Evolutionary conservation across 257 asterid species (phyloP).

Genomic region (Nicotiana benthamiana): DNA sequence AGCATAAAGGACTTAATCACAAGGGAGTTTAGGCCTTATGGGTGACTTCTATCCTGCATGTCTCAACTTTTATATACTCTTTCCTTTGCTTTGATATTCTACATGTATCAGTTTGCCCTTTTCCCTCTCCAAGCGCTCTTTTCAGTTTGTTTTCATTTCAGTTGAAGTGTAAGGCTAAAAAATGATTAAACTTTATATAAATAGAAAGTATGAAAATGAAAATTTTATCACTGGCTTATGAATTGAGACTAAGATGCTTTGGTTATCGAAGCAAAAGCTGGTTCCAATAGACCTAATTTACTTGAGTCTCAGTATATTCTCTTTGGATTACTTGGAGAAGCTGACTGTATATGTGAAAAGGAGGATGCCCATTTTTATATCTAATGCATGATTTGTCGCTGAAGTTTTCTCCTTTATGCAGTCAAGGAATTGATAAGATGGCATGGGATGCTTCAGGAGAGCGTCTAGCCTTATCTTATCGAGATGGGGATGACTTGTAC

Average conservation of each 20-base stretch:
- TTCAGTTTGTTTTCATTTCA: neutral
- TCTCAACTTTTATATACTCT: neutral
- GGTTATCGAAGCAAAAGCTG: neutral
- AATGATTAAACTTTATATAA: too few species aligned
- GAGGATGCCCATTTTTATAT: too few species aligned
- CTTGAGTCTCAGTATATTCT: too few species aligned
- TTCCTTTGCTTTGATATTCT: neutral
- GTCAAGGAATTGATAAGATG: conserved; percentile 74
- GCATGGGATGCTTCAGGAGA: conserved; percentile 99
- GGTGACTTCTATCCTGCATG: too few species aligned
- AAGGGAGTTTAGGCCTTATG: too few species aligned
- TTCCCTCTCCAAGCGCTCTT: neutral
- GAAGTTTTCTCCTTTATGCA: conserved; percentile 14
- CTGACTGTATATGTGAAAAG: too few species aligned
- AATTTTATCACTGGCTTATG: neutral
- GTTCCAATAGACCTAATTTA: too few species aligned
- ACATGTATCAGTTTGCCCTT: neutral
- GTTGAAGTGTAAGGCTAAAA: neutral
- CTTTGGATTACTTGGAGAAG: too few species aligned
- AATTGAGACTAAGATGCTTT: neutral
- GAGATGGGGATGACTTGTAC: conserved; percentile 77
- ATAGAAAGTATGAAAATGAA: neutral
- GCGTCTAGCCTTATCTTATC: conserved; percentile 79
- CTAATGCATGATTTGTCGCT: too few species aligned
- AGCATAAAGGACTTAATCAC: too few species aligned